A percentile compares a stretch with the other conserved stretches of the same genome.
These are phyloP conservation scores for Trichopus zeylanicus DNA, from an alignment of 116 monocot species.

Conservation along the genomic window DNA sequence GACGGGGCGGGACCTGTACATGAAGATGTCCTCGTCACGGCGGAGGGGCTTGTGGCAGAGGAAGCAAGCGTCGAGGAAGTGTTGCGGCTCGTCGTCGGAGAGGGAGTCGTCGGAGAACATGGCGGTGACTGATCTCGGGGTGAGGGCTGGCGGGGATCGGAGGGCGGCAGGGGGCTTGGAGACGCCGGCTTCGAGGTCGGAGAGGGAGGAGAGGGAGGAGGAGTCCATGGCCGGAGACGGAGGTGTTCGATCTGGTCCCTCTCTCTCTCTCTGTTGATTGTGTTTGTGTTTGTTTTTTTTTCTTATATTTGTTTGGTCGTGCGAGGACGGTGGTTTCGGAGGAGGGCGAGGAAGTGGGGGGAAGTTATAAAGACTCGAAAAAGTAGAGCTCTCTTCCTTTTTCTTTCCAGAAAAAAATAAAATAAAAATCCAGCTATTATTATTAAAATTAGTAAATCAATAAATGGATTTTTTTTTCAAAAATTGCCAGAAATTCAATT, in stretches of 20 bases:
- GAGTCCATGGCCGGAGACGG: not conserved
- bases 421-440: too few species aligned
- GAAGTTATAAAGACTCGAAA: not conserved
- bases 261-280: too few species aligned
- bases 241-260: too few species aligned
- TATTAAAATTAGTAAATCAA: too few species aligned
- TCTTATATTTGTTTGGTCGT: too few species aligned
- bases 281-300: not conserved
- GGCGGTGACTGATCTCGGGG: not conserved
- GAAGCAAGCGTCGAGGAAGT: constrained; percentile 48
- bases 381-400: too few species aligned
- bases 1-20: constrained; percentile 38
- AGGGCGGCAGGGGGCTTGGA: not conserved
- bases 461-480: too few species aligned
- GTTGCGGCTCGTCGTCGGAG: constrained; percentile 13
- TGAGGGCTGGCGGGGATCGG: not conserved
- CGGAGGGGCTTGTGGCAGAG: constrained; percentile 47
- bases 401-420: too few species aligned
- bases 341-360: not conserved
- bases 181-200: not conserved
- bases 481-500: too few species aligned
- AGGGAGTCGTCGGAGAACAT: constrained; percentile 2
- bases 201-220: not conserved
- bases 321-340: too few species aligned
- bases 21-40: constrained; percentile 45